phyloP scores from a whole-genome alignment of 1,284 basidiomycete genomes.

The Ceratobasidium sp. region DNA sequence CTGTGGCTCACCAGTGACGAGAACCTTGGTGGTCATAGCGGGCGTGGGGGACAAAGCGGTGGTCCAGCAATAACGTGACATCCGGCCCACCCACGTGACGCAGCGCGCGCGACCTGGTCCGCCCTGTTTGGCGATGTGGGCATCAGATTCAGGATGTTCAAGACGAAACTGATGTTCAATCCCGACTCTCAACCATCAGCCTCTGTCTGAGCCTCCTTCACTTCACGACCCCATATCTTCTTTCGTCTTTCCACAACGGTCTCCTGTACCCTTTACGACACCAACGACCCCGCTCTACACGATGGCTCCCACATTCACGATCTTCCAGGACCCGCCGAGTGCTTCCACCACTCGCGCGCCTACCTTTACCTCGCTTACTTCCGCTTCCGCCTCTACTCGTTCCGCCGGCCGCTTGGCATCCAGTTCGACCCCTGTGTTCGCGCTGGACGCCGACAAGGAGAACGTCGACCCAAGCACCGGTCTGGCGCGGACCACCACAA shows the following conservation, averaged over 20 bases:
- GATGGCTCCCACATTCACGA: conserved; percentile 43
- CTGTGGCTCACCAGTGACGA: conserved; percentile 63
- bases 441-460: conserved; percentile 46
- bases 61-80: conserved; percentile 2
- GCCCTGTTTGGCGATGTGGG: conserved; percentile 35
- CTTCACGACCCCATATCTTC: conserved; percentile 10
- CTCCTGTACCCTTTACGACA: conserved; percentile 20
- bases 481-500: conserved; percentile 12
- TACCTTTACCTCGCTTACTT: conserved; percentile 18
- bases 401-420: conserved; percentile 28
- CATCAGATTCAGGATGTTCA: conserved; percentile 18
- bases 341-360: conserved; percentile 15
- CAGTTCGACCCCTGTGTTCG: conserved; percentile 28
- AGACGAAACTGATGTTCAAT: conserved; percentile 40
- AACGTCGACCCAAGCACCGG: conserved; percentile 47
- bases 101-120: conserved; percentile 23
- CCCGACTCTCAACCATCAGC: conserved; percentile 37
- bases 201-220: conserved; percentile 30
- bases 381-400: conserved; percentile 24
- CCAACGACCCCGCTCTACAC: conserved; percentile 4
- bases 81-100: conserved; percentile 30
- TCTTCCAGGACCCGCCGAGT: conserved; percentile 39
- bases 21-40: conserved; percentile 55
- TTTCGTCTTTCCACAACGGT: conserved; percentile 12
- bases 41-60: neutral